Conservation (phyloP, 192 early-diverging fungal genomes). For the Umbelopsis sp. region DNA sequence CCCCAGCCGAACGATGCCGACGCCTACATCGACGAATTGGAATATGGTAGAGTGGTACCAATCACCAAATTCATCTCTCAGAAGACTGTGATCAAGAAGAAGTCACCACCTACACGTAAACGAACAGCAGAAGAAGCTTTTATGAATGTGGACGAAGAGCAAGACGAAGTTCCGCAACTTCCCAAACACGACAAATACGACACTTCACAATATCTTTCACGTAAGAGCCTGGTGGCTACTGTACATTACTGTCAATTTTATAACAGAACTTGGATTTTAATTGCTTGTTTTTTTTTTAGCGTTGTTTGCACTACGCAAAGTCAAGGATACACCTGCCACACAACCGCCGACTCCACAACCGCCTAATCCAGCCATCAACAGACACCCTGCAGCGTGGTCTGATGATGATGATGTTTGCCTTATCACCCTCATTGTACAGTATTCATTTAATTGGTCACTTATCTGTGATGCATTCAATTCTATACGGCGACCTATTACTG, state of each 20-base stretch:
- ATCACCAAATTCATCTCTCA: conserved; percentile 40
- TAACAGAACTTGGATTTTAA: not conserved
- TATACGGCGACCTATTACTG: conserved; percentile 46
- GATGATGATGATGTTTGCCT: conserved; percentile 61
- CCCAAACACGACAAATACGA: conserved; percentile 47
- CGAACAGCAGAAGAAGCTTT: conserved; percentile 39
- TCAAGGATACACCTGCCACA: conserved; percentile 47
- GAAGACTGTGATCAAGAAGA: conserved; percentile 19
- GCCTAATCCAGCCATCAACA: conserved; percentile 40
- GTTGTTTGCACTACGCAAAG: conserved; percentile 43
- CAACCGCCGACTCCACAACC: conserved; percentile 44
- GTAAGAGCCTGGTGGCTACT: conserved; percentile 25
- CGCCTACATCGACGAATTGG: conserved; percentile 56
- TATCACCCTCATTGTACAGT: conserved; percentile 51
- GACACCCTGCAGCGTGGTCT: conserved; percentile 43
- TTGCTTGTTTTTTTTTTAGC: conserved; percentile 5
- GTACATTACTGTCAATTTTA: not conserved
- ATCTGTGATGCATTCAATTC: conserved; percentile 64
- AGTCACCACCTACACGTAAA: conserved; percentile 16
- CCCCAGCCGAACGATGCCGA: conserved; percentile 55
- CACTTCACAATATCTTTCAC: conserved; percentile 27
- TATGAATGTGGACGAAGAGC: conserved; percentile 22
- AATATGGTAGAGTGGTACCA: conserved; percentile 55
- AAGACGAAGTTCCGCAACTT: conserved; percentile 27
- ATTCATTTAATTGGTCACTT: conserved; percentile 67